Conservation (phyloP, 257 asterid genomes). For the Scutellaria minor region DNA sequence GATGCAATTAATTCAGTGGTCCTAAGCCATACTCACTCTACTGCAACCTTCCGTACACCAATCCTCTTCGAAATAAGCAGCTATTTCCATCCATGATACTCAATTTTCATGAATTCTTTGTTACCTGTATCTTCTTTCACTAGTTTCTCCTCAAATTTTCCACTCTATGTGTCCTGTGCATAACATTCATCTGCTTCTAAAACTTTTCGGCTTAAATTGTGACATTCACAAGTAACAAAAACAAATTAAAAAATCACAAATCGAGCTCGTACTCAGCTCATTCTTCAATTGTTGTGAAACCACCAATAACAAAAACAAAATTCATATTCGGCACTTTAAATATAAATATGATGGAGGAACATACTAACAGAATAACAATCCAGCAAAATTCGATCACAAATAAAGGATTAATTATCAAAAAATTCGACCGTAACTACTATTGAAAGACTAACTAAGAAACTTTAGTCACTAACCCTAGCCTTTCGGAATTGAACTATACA, state of each 20-base stretch:
- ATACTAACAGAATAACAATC: background rate
- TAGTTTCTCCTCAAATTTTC: background rate
- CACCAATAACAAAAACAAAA: conserved; percentile 10
- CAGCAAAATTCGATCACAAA: conserved; percentile 12
- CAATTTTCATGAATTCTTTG: background rate
- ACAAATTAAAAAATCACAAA: conserved; percentile 1
- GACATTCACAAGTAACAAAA: background rate
- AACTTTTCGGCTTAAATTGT: background rate
- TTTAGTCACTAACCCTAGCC: conserved; percentile 31
- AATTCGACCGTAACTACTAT: conserved; percentile 6
- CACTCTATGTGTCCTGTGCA: background rate
- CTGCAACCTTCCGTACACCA: background rate
- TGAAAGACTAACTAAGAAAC: conserved; percentile 4
- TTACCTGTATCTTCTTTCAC: background rate
- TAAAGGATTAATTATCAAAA: conserved; percentile 2
- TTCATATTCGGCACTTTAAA: background rate
- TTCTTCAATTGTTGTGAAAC: background rate
- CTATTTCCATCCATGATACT: background rate
- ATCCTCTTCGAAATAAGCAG: conserved; percentile 10
- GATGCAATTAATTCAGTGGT: background rate
- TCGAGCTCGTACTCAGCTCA: conserved; percentile 16
- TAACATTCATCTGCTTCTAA: background rate
- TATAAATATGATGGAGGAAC: background rate
- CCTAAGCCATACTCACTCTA: conserved; percentile 2
- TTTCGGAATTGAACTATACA: conserved; percentile 20